Evolutionary conservation across 75 land plant species (phyloP), one percentile per base, ranked within the genome.

Genomic region (Gnetum montanum): DNA sequence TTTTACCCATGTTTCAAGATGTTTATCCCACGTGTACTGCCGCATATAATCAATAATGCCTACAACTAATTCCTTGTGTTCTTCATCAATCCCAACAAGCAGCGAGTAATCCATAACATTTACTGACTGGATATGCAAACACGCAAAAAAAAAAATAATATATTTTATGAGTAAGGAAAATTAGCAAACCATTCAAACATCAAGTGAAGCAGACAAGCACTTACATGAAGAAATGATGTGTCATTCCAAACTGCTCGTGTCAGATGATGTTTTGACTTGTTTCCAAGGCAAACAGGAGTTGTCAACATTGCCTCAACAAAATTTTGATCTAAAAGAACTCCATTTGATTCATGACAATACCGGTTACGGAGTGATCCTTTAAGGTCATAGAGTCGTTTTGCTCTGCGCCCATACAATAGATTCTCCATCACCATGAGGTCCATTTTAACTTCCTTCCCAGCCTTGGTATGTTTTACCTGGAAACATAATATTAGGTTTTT

Each of bases 1-100:
- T 65, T 95, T 95, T n/a, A 90, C 99, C 91, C 92, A 90, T 4
- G 96, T 83, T 64, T 95, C 99, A n/a, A 95, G 67, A 43, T 95
- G 91, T 75, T 95, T 95, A 59, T 90, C 99, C 99, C 96, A 90
- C 1, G 96, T 90, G 34, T 53, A 53, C 36, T 53, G 55, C 60
- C 65, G 35, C 28, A 95, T 75, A 58, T 82, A 95, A 61, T 95
- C 99, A 48, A 95, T 95, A 25, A 95, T 95, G 1, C 99, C 99
- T 37, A 84, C 69, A 11, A 95, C 92, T 43, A 95, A 78, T 67
- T 86, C 92, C 6, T 31, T 63, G 0, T 67, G 71, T 50, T 90
- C 59, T 15, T 70, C 72, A 55, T 83, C 88, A n/a, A 95, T 82
- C 55, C 88, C 99, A 43, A 90, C 88, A 27, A 95, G 85, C 37